A percentile compares a stretch with the other conserved stretches of the same genome.
These are phyloP conservation scores for Mucor mucedo DNA, from an alignment of 371 early-diverging fungal species.

Conservation along the genomic window DNA sequence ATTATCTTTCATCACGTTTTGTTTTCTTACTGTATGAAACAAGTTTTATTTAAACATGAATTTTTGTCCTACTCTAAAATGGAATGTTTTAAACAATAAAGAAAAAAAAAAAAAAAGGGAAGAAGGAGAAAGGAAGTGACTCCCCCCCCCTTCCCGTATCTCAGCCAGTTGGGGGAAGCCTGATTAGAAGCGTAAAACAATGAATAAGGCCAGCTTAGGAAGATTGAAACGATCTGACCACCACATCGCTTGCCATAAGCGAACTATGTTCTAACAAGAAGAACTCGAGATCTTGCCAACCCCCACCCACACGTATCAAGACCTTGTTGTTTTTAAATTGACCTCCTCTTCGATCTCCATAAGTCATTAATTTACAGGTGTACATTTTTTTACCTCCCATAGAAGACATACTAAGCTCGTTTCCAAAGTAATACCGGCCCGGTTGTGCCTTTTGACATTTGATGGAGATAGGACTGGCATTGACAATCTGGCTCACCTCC, in stretches of 20 bases:
- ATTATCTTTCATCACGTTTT: too few relatives aligned
- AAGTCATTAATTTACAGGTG: constrained; percentile 56
- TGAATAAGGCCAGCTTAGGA: too few relatives aligned
- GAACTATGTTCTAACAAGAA: constrained; percentile 49
- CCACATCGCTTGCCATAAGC: constrained; percentile 43
- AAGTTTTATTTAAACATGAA: constrained; percentile 5
- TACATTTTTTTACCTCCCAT: constrained; percentile 55
- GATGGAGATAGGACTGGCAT: constrained; percentile 56
- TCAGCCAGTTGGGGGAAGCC: too few relatives aligned
- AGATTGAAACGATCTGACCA: constrained; percentile 22
- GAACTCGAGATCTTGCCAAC: constrained; percentile 71
- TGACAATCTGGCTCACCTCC: constrained; percentile 63
- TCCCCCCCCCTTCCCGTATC: background rate
- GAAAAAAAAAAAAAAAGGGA: background rate
- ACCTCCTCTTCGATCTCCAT: constrained; percentile 33
- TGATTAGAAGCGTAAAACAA: too few relatives aligned
- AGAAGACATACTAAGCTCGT: constrained; percentile 46
- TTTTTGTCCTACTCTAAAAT: too few relatives aligned
- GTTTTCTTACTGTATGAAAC: background rate
- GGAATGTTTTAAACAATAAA: background rate
- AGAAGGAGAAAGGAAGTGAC: background rate
- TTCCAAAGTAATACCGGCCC: constrained; percentile 67
- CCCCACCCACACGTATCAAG: constrained; percentile 71
- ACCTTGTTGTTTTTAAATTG: constrained; percentile 53
- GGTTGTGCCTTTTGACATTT: constrained; percentile 50